phyloP scores from a whole-genome alignment of 2,329 filamentous ascomycete genomes.

The Paraphoma chrysanthemicola region DNA sequence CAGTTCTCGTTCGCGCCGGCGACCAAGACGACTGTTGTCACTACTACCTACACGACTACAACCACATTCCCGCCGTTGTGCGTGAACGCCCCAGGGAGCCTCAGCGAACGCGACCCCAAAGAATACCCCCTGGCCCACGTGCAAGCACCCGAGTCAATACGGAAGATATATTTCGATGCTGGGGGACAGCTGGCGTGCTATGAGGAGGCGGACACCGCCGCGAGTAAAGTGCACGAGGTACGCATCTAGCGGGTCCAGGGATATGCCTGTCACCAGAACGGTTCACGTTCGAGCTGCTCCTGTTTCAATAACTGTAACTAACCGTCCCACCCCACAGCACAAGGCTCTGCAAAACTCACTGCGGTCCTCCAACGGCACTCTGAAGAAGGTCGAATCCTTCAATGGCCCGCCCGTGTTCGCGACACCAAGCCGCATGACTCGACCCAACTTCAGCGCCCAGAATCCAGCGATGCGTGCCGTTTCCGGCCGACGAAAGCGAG shows the following conservation, averaged over 20 bases:
- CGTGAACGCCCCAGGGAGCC: constrained; percentile 73
- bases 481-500: constrained; percentile 53
- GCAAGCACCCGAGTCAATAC: constrained; percentile 80
- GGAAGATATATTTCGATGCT: constrained; percentile 77
- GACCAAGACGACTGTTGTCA: constrained; percentile 73
- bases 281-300: constrained; percentile 22
- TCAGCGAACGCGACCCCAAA: constrained; percentile 80
- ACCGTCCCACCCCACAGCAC: constrained; percentile 47
- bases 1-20: constrained; percentile 69
- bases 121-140: constrained; percentile 87
- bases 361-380: constrained; percentile 55
- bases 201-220: constrained; percentile 66
- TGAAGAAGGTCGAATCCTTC: constrained; percentile 50
- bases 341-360: constrained; percentile 54
- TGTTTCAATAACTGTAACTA: constrained; percentile 22
- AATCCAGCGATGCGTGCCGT: constrained; percentile 30
- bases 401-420: constrained; percentile 51
- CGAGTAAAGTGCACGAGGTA: constrained; percentile 62
- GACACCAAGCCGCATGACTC: constrained; percentile 47
- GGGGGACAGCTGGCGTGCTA: constrained; percentile 68
- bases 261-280: constrained; percentile 23
- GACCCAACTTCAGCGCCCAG: constrained; percentile 30
- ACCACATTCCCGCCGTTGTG: constrained; percentile 82
- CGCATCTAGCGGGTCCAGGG: constrained; percentile 31
- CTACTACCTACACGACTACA: constrained; percentile 90